A percentile compares a stretch with the other conserved stretches of the same genome.
phyloP scores from a whole-genome alignment of 352 stramenopile species.

The Saprolegnia diclina region DNA sequence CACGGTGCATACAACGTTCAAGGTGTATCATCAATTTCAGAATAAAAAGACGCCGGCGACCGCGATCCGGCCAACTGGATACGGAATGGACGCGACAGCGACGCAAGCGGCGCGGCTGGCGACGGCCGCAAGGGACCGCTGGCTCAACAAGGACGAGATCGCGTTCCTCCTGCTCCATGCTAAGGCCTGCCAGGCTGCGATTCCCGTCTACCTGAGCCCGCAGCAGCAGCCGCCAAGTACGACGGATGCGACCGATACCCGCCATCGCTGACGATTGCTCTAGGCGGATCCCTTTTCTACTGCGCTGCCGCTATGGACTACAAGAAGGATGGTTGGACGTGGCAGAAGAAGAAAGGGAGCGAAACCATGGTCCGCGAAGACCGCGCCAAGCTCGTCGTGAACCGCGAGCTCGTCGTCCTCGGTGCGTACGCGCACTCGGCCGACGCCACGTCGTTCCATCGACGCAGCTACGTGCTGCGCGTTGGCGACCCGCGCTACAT shows the following conservation, averaged over 20 bases:
- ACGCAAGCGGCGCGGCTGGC: constrained; percentile 6
- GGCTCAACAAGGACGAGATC: constrained; percentile 82
- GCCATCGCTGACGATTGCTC: neutral
- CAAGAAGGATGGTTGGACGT: constrained; percentile 82
- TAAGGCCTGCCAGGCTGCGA: constrained; percentile 32
- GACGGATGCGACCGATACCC: constrained; percentile 12
- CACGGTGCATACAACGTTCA: neutral
- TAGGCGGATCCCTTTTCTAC: constrained; percentile 65
- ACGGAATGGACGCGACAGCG: constrained; percentile 17
- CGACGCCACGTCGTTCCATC: constrained; percentile 72
- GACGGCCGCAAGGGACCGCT: constrained; percentile 33
- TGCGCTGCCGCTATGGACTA: constrained; percentile 73
- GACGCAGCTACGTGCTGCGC: constrained; percentile 72
- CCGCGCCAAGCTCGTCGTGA: constrained; percentile 79
- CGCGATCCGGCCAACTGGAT: neutral
- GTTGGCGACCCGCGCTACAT: constrained; percentile 60
- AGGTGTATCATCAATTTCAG: too few species aligned
- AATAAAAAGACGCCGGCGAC: too few species aligned
- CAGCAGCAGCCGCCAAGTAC: constrained; percentile 55
- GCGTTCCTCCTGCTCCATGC: constrained; percentile 56
- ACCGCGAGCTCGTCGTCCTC: constrained; percentile 71
- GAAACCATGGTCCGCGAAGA: constrained; percentile 70
- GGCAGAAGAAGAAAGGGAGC: constrained; percentile 82
- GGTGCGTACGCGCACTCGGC: constrained; percentile 80
- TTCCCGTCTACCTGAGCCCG: constrained; percentile 35